Percentiles rank a stretch among this genome's conserved stretches.
Evolutionary conservation across 139 green algal genomes (phyloP).

Genomic region (Chlorella sp.): DNA sequence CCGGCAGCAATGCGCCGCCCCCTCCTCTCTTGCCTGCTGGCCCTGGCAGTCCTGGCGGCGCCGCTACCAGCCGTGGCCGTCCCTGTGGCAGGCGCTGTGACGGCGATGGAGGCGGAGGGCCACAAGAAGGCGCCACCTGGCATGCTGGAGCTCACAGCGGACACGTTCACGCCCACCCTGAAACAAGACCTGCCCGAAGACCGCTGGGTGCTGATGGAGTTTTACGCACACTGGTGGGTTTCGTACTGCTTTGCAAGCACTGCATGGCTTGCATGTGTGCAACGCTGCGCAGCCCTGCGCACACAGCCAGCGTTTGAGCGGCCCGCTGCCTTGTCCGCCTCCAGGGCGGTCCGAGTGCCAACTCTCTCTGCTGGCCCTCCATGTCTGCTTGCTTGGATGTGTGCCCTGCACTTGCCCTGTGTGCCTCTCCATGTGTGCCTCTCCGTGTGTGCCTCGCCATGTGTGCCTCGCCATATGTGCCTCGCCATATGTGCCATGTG

Average conservation of each 20-base stretch:
- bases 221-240: constrained; percentile 49
- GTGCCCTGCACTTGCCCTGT: too few relatives aligned
- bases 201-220: constrained; percentile 45
- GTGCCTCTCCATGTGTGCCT: background rate
- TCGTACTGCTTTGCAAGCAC: too few relatives aligned
- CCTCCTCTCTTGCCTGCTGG: background rate
- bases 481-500: background rate
- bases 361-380: background rate
- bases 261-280: too few relatives aligned
- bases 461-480: too few relatives aligned
- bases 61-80: background rate
- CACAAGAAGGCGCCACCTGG: background rate
- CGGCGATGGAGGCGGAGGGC: background rate
- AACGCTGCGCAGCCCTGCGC: too few relatives aligned
- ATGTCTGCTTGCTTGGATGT: too few relatives aligned
- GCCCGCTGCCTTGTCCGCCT: background rate
- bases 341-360: background rate
- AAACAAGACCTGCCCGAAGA: constrained; percentile 4
- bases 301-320: too few relatives aligned
- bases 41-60: background rate
- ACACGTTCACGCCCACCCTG: background rate
- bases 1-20: background rate
- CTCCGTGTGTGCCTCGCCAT: background rate
- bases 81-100: background rate
- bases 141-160: constrained; percentile 25